Percentiles rank a stretch among this genome's conserved stretches.
These are phyloP conservation scores for Cucumis hystrix DNA, from an alignment of 306 rosid genomes.

Conservation along the genomic window DNA sequence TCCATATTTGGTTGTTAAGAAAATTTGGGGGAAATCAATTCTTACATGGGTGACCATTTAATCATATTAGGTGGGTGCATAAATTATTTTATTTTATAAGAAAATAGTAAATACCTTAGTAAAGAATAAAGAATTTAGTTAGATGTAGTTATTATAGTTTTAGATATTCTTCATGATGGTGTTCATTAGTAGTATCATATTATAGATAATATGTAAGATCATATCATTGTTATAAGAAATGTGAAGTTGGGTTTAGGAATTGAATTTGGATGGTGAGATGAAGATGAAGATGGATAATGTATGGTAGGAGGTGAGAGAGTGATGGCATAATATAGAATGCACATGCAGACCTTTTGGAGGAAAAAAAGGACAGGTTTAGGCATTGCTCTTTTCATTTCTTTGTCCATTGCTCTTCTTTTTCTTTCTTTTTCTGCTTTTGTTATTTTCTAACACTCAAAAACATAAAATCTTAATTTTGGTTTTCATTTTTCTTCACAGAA, in stretches of 20 bases:
- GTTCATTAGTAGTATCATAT: no score
- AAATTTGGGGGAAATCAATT: no score
- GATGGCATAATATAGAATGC: slow-evolving; percentile 21
- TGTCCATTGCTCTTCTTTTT: not conserved
- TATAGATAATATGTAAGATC: no score
- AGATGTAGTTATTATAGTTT: no score
- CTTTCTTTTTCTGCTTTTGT: not conserved
- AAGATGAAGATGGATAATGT: slow-evolving; percentile 4
- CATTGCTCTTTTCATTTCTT: slow-evolving; percentile 24
- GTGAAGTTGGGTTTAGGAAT: not conserved
- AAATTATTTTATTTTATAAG: no score
- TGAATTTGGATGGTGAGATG: slow-evolving; percentile 14
- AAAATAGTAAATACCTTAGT: no score
- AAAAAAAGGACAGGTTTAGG: slow-evolving; percentile 40
- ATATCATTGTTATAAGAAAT: no score
- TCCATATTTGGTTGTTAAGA: no score
- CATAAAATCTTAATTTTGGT: not conserved
- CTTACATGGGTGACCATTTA: no score
- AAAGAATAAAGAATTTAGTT: no score
- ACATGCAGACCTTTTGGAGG: slow-evolving; percentile 31
- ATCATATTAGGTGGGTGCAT: no score
- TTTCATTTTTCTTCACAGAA: not conserved
- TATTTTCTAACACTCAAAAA: not conserved
- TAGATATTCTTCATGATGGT: no score
- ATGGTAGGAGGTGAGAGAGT: slow-evolving; percentile 17